Percentiles rank a stretch among this genome's conserved stretches.
phyloP scores from a whole-genome alignment of 2,329 filamentous ascomycete species.

The Epichloe festucae region DNA sequence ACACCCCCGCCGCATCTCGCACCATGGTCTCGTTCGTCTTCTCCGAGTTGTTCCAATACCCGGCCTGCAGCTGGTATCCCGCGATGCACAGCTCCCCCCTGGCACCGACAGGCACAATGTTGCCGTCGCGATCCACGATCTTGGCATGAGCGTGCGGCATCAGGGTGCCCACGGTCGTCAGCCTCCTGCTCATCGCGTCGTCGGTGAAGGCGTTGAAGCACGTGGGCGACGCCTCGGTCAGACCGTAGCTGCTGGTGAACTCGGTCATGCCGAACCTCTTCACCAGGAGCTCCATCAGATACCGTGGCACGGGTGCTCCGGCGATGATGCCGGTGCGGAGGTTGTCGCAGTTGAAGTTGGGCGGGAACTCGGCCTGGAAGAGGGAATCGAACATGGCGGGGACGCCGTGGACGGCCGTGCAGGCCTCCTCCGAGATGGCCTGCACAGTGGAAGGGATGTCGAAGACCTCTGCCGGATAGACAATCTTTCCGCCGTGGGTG shows the following conservation, averaged over 20 bases:
- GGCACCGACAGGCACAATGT: slow-evolving; percentile 52
- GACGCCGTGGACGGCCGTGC: slow-evolving; percentile 68
- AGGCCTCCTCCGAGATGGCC: slow-evolving; percentile 52
- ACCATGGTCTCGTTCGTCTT: slow-evolving; percentile 55
- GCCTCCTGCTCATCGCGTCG: slow-evolving; percentile 51
- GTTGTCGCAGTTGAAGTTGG: slow-evolving; percentile 31
- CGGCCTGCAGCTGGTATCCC: slow-evolving; percentile 61
- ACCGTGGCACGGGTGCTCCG: slow-evolving; percentile 61
- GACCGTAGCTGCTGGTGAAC: slow-evolving; percentile 56
- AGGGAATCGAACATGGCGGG: slow-evolving; percentile 73
- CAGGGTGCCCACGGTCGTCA: slow-evolving; percentile 62
- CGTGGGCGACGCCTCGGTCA: slow-evolving; percentile 69
- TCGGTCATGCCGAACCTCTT: slow-evolving; percentile 62
- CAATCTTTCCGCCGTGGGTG: slow-evolving; percentile 63
- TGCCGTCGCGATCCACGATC: slow-evolving; percentile 56
- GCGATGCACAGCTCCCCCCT: slow-evolving; percentile 66
- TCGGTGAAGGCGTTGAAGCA: slow-evolving; percentile 71
- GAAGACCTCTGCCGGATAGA: slow-evolving; percentile 66
- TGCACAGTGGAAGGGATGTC: slow-evolving; percentile 52
- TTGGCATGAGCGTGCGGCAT: slow-evolving; percentile 68
- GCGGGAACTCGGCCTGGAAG: slow-evolving; percentile 31
- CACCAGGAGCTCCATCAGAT: slow-evolving; percentile 62
- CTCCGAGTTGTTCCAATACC: slow-evolving; percentile 56
- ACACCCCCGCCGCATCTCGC: slow-evolving; percentile 35
- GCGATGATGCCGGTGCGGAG: slow-evolving; percentile 69